Evolutionary conservation across 2,329 filamentous ascomycete species (phyloP).

Genomic region (Penicillium sp.): DNA sequence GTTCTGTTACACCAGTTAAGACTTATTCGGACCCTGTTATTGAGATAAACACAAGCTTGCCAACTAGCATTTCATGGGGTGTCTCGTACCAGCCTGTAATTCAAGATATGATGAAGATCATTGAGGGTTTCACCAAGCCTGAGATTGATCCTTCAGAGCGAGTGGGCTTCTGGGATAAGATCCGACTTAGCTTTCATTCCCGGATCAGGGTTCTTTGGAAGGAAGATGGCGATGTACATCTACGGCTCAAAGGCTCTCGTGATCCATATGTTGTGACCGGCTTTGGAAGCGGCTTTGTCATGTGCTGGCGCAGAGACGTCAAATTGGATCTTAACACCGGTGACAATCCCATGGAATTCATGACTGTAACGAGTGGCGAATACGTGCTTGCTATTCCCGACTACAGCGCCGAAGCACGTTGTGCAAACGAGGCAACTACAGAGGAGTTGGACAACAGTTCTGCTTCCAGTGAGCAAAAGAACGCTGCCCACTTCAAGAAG

Average conservation of each 20-base stretch:
- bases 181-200: slow-evolving; percentile 90
- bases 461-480: slow-evolving; percentile 63
- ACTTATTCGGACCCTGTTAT: slow-evolving; percentile 90
- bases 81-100: slow-evolving; percentile 97
- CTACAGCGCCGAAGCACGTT: slow-evolving; percentile 81
- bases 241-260: slow-evolving; percentile 81
- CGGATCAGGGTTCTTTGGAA: slow-evolving; percentile 87
- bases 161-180: slow-evolving; percentile 98
- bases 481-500: slow-evolving; percentile 89
- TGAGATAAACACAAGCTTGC: slow-evolving; percentile 87
- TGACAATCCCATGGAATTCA: slow-evolving; percentile 86
- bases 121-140: slow-evolving; percentile 96
- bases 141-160: slow-evolving; percentile 89
- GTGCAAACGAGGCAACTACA: slow-evolving; percentile 49
- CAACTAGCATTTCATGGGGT: slow-evolving; percentile 94
- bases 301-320: slow-evolving; percentile 98
- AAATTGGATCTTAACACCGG: slow-evolving; percentile 80
- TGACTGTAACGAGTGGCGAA: slow-evolving; percentile 92
- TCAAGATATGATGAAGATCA: slow-evolving; percentile 99
- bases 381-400: slow-evolving; percentile 94
- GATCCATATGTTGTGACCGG: slow-evolving; percentile 94
- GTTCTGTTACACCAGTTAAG: slow-evolving; percentile 92
- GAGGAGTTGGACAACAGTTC: slow-evolving; percentile 59
- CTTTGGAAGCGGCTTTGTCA: slow-evolving; percentile 89
- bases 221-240: slow-evolving; percentile 90